Conservation (phyloP, 257 asterid species). For the Haberlea rhodopensis region DNA sequence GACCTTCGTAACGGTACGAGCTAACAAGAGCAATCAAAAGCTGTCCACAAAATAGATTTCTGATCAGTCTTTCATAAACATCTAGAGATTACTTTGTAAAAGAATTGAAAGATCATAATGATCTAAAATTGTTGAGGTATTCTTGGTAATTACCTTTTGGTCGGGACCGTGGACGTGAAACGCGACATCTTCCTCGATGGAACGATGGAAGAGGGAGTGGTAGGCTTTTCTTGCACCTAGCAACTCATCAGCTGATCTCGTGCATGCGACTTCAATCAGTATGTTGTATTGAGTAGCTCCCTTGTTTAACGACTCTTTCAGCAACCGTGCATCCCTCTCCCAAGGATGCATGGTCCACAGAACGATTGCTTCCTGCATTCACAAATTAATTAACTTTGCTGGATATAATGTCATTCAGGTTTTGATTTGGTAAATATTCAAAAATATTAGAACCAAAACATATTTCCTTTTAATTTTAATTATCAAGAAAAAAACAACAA, state of each 20-base stretch:
- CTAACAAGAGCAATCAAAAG: conserved; percentile 71
- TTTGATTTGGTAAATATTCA: too few relatives aligned
- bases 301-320: conserved; percentile 49
- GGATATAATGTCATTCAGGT: too few relatives aligned
- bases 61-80: too few relatives aligned
- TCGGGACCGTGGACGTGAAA: conserved; percentile 41
- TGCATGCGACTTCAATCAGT: conserved; percentile 63
- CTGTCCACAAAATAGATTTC: too few relatives aligned
- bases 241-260: conserved; percentile 65
- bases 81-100: too few relatives aligned
- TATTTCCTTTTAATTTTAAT: too few relatives aligned
- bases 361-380: conserved; percentile 79
- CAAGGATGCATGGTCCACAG: conserved; percentile 86
- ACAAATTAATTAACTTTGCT: too few relatives aligned
- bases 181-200: conserved; percentile 77
- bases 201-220: conserved; percentile 71
- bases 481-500: too few relatives aligned
- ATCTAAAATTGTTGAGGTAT: too few relatives aligned
- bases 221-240: conserved; percentile 82
- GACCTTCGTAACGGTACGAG: conserved; percentile 77
- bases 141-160: conserved; percentile 59
- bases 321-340: conserved; percentile 82
- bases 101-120: too few relatives aligned
- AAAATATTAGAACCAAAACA: too few relatives aligned
- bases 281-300: conserved; percentile 42